Base-by-base conservation (phyloP, 1,284 basidiomycete species). In the Athelia sp. region DNA sequence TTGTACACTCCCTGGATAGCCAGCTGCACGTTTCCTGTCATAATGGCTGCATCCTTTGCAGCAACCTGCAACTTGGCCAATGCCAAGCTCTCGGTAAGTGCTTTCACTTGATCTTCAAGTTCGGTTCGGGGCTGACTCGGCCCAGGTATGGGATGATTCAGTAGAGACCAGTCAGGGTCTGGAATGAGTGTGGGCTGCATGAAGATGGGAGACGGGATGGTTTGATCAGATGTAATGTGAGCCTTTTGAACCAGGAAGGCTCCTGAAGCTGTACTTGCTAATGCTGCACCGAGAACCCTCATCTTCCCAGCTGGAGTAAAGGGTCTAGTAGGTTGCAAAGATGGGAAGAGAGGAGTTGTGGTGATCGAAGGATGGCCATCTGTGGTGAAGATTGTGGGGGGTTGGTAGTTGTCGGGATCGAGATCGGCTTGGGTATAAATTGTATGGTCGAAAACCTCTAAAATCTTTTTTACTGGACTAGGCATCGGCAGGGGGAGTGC, bases 401-500 rank as follows among this genome's bases (percentile, higher is more conserved):
- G 51, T 31, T 2, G 4, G 15, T 48, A 46, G 38, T 18, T 26
- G 43, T 45, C 46, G 19, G 49, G 54, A 47, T 17, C 50, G 3
- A 50, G 17, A 17, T 51, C 55, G n/a, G 55, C 48, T 29, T 43
- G 11, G 15, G 56, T 55, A 9, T 55, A 49, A 18, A 42, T 47
- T 32, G 58, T 48, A 9, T 48, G 36, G 22, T 53, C 31, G 24
- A 59, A 55, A 6, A 50, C 54, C 14, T 51, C 56, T 50, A 60
- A 59, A 11, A 62, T 48, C 1, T 53, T 53, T 11, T 52, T 52
- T 11, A 63, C 56, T 4, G 59, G 58, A 34, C 54, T 58, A 11
- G 56, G 51, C 46, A 59, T 58, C 3, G 52, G 56, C n/a, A 63
- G 52, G 11, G 57, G 60, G 48, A 65, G 65, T 4, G 49, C 44